Base-by-base conservation (phyloP, 164 flowering plant genomes). In the Aristolochia californica region DNA sequence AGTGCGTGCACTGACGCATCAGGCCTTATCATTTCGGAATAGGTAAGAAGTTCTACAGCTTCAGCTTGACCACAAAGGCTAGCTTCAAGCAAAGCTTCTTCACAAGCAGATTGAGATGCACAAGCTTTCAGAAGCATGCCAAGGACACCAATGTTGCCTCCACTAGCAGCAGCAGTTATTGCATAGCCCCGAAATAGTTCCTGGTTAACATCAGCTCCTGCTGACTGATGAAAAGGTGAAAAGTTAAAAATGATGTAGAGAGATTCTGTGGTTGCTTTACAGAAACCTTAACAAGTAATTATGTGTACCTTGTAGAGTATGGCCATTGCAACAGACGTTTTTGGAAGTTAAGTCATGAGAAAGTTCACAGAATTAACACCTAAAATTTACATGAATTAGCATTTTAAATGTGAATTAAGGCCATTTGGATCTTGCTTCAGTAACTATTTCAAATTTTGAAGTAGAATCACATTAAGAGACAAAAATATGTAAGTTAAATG, bases 1-100 rank as follows among this genome's bases (percentile, higher is more conserved):
- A 53, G 49, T 43, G 64, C 64, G 52, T 52, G 64, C 25, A 57
- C 50, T 7, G 50, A 57, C 38, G 55, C 62, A 60, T 61, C 17
- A 43, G 58, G 23, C 57, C 58, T 26, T 17, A 50, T 52, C 51
- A 51, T 57, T 25, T 44, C 52, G 18, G 18, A 30, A 26, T 25
- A 23, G 14, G 34, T 75, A 34, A 75, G 75, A 40, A 74, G 45
- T 64, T 78, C 72, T 8, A 69, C 75, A 48, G 60, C 44, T 59
- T 69, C 60, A 59, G 77, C 74, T 60, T 47, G 64, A 26, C 84
- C 82, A 40, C 69, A 49, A 62, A 65, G 65, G 76, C 78, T 67
- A 21, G 84, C 78, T 68, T 80, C 82, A 68, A 74, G 13, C 61
- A 77, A 68, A 43, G 84, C 80, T 71, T 80, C 84, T 62, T 80